Evolutionary conservation across 2,329 filamentous ascomycete species (phyloP), one percentile per base, ranked within the genome.

Genomic region (Colletotrichum sansevieriae): DNA sequence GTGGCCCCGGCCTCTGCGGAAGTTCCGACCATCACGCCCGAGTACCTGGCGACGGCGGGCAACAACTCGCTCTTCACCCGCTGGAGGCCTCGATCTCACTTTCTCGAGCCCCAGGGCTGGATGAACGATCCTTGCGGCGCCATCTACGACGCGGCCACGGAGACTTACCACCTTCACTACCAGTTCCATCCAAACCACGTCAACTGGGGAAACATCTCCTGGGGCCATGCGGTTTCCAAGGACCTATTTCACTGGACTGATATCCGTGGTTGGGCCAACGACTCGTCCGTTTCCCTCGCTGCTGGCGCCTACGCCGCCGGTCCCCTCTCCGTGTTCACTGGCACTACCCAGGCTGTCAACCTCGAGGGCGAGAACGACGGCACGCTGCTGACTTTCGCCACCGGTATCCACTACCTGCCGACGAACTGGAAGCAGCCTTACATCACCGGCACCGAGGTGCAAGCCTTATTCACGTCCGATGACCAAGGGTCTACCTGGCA

Each of bases 81-180:
- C 51, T 71, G 68, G 68, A 62, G 70, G 25, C 70, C 70, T 39
- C 63, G 63, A 20, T 71, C 70, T 20, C 87, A 89, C 75, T 89
- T 83, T 74, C 84, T 84, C 8, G 85, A 86, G 2, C 86, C 86
- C 2, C 72, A 80, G 33, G 76, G 82, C 72, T 87, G 85, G 71
- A 85, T 87, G 82, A 90, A 90, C 70, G 89, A 91, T 72, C 88
- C 89, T 1, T 91, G 91, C 77, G 89, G 89, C 72, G 83, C 90
- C 79, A 89, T 90, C 69, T 75, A 84, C 6, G 87, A 90, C 70
- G 60, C 70, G 44, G 80, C 77, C 2, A 81, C 88, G 63, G 88
- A 87, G 4, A 80, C 82, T 0, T 92, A 86, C 76, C 90, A 91
- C 74, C 72, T 90, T 2, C 91, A 91, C 77, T 92, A 91, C 72